Conservation (phyloP, 106 monocot species). For the Allium cepa region DNA sequence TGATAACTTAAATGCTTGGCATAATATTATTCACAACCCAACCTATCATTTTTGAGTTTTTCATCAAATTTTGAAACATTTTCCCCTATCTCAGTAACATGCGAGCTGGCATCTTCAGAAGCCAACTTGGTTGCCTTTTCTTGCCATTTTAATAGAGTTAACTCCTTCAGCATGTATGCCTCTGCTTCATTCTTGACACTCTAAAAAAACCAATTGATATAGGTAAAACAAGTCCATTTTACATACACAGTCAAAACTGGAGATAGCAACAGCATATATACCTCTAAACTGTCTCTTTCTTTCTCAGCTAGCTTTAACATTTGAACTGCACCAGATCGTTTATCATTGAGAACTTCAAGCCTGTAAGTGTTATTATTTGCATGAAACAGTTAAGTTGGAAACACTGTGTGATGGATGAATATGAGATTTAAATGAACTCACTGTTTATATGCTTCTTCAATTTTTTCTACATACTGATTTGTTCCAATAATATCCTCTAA, state of each 20-base stretch:
- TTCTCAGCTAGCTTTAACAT: constrained; percentile 95
- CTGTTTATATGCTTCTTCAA: constrained; percentile 86
- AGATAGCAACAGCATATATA: constrained; percentile 5
- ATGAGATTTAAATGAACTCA: constrained; percentile 31
- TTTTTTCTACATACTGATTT: constrained; percentile 84
- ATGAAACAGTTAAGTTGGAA: background rate
- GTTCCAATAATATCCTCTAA: constrained; percentile 98
- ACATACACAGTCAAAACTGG: background rate
- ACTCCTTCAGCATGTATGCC: constrained; percentile 83
- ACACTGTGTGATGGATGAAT: background rate
- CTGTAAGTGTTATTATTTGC: constrained; percentile 21
- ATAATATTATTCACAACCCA: background rate
- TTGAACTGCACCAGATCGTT: constrained; percentile 70
- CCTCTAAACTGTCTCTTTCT: constrained; percentile 91
- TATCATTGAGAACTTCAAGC: constrained; percentile 88
- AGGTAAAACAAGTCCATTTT: background rate
- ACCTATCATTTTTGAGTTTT: constrained; percentile 69
- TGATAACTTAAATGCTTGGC: no score
- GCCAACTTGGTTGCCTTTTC: constrained; percentile 81
- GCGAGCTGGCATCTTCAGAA: constrained; percentile 59
- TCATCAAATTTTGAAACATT: constrained; percentile 56
- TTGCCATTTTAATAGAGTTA: constrained; percentile 74
- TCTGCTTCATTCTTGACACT: constrained; percentile 93
- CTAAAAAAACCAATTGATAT: constrained; percentile 25
- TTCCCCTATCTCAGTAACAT: constrained; percentile 37